phyloP scores from a whole-genome alignment of 768 basidiomycete genomes.

The Mrakia gelida region DNA sequence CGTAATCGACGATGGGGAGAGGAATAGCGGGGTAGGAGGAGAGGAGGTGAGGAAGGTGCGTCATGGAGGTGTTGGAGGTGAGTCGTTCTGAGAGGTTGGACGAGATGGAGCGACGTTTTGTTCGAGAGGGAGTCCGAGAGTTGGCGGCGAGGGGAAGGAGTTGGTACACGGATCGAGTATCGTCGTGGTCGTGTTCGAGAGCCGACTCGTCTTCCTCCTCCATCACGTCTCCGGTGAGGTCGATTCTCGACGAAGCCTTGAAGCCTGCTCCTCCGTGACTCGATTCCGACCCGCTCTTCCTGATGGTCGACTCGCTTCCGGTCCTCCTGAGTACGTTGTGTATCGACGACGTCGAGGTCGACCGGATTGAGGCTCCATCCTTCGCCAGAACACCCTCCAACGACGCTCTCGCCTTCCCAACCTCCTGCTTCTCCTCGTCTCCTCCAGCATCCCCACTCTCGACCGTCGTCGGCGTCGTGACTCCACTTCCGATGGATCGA shows the following conservation, averaged over 20 bases:
- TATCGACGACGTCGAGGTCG: slow-evolving; percentile 29
- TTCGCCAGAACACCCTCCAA: not conserved
- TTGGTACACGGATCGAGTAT: slow-evolving; percentile 38
- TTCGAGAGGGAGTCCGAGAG: slow-evolving; percentile 83
- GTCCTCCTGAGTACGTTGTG: slow-evolving; percentile 15
- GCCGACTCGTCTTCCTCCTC: slow-evolving; percentile 42
- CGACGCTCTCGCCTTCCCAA: not conserved
- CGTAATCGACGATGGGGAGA: slow-evolving; percentile 48
- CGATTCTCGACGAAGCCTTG: slow-evolving; percentile 18
- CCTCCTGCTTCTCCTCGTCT: slow-evolving; percentile 34
- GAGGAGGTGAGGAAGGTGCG: slow-evolving; percentile 33
- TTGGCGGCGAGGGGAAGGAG: slow-evolving; percentile 54
- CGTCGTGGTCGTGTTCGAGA: slow-evolving; percentile 36
- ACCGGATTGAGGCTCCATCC: slow-evolving; percentile 33
- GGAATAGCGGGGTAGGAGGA: slow-evolving; percentile 36
- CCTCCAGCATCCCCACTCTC: slow-evolving; percentile 36
- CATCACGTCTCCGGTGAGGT: slow-evolving; percentile 22
- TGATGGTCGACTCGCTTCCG: slow-evolving; percentile 43
- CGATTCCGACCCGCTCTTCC: slow-evolving; percentile 34
- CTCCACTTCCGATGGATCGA: slow-evolving; percentile 33
- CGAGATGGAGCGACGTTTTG: slow-evolving; percentile 91
- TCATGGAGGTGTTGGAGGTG: slow-evolving; percentile 33
- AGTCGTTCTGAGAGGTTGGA: slow-evolving; percentile 57
- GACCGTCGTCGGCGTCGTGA: slow-evolving; percentile 42
- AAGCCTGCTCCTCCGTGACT: not conserved